Evolutionary conservation across 495 filamentous ascomycete genomes (phyloP), one percentile per base, ranked within the genome.

Genomic region (Xylaria flabelliformis): DNA sequence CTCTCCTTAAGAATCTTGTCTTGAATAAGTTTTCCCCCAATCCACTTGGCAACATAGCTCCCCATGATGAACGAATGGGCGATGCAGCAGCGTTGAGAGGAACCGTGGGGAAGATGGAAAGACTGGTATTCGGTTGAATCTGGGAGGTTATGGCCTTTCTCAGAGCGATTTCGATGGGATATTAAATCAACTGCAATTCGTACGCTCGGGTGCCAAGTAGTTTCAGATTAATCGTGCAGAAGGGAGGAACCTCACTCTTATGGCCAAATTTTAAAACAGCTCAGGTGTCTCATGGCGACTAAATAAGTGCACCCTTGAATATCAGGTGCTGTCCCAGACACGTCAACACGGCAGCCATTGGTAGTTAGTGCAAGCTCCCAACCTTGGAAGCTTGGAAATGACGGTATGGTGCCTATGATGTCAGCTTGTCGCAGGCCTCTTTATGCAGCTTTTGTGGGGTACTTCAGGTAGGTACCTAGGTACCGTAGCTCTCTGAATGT

Each of bases 1-100:
- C 87, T 86, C 78, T 93, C 91, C 39, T 86, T 89, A 34, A 93
- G 83, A 63, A 94, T 87, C 74, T 83, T 89, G 78, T 92, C 91
- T 73, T 87, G 84, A 53, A 93, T 83, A 50, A 91, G 78, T 63
- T 86, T 89, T 29, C 83, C 82, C 1, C 91, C 74, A 46, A 84
- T 64, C 70, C 70, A 72, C 17, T 72, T 58, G 24, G 51, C 81
- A 79, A 34, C 89, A 84, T 89, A 91, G 90, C 46, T 71, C 67
- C 53, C 44, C 71, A 71, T 71, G 73, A 72, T 73, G 77, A 77
- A 53, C 48, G 76, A 51, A 55, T 32, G 53, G 68, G 68, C 61
- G 39, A 62, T 50, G 46, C 34, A 44, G 68, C 41, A 44, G 26
- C 58, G 26, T 71, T 12, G 41, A n/a, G 53, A 62, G 42, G 50